These are phyloP conservation scores for Carex littledalei DNA, from an alignment of 176 grass and related monocot species.

Conservation along the genomic window DNA sequence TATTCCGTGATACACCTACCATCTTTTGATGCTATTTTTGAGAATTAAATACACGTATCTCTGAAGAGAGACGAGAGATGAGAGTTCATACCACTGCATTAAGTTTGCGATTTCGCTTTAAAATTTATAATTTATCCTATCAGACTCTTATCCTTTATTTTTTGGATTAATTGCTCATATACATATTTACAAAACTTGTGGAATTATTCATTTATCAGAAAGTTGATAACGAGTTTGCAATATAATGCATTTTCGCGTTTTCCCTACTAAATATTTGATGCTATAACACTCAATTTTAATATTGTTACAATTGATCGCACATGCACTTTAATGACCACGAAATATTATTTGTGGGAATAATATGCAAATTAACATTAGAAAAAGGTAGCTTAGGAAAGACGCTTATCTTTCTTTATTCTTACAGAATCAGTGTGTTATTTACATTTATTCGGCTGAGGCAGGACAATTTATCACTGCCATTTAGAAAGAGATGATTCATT, in stretches of 20 bases:
- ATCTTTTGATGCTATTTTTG: too few species aligned
- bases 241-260: neutral
- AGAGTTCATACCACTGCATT: too few species aligned
- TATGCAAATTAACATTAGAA: neutral
- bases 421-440: neutral
- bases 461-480: neutral
- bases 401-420: constrained; percentile 1
- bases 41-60: too few species aligned
- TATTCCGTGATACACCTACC: too few species aligned
- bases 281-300: too few species aligned
- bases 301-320: too few species aligned
- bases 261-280: neutral
- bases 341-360: neutral
- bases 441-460: neutral
- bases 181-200: neutral
- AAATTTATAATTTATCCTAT: too few species aligned
- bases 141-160: too few species aligned
- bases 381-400: constrained; percentile 9
- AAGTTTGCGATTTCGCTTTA: too few species aligned
- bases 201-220: neutral
- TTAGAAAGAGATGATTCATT: neutral
- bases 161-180: too few species aligned
- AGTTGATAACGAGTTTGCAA: neutral
- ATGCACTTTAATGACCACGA: neutral
- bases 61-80: too few species aligned